Percentiles rank a stretch among this genome's conserved stretches.
phyloP scores from a whole-genome alignment of 1,284 basidiomycete species.

The Sanghuangporus weigelae region DNA sequence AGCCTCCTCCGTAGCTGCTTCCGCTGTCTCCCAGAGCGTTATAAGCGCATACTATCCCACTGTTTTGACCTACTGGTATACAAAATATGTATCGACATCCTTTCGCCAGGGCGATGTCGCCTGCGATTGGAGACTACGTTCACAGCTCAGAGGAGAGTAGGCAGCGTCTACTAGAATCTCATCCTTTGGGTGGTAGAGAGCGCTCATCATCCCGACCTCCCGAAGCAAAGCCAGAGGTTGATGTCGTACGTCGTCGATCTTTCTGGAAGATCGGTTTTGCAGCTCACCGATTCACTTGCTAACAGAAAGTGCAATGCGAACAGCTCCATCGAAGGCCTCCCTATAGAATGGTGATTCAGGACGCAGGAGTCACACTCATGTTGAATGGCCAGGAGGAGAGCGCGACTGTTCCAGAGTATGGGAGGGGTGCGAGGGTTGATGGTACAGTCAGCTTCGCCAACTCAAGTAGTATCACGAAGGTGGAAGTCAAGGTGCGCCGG shows the following conservation, averaged over 20 bases:
- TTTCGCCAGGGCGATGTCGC: constrained; percentile 5
- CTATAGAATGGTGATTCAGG: background rate
- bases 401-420: constrained; percentile 6
- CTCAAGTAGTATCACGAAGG: constrained; percentile 5
- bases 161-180: background rate
- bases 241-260: background rate
- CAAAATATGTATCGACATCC: constrained; percentile 11
- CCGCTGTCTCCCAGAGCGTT: background rate
- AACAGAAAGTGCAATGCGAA: background rate
- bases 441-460: constrained; percentile 11
- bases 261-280: background rate
- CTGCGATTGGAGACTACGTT: background rate
- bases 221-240: background rate
- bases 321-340: background rate
- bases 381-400: constrained; percentile 13
- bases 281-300: background rate
- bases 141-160: background rate
- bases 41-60: background rate
- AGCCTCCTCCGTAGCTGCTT: background rate
- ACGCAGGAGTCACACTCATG: constrained; percentile 9
- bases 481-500: constrained; percentile 13
- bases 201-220: background rate
- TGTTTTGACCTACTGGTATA: background rate
- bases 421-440: constrained; percentile 13
- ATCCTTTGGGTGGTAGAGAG: background rate